These are phyloP conservation scores for Dendryphion nanum DNA, from an alignment of 2,329 filamentous ascomycete genomes.

Conservation along the genomic window DNA sequence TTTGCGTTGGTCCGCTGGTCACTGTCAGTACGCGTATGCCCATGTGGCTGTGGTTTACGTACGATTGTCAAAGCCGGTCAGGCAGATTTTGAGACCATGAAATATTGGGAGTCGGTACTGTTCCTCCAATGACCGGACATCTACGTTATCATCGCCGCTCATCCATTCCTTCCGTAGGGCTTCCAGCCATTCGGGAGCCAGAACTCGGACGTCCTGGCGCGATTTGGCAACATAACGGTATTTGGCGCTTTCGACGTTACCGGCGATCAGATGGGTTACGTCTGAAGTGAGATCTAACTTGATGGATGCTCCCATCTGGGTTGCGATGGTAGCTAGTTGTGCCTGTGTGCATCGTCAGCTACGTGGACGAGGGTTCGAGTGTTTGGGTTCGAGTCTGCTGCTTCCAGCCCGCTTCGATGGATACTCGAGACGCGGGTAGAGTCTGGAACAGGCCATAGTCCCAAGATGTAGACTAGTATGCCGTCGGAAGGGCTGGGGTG, in stretches of 20 bases:
- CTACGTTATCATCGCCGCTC: slow-evolving; percentile 69
- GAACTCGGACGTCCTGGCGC: slow-evolving; percentile 78
- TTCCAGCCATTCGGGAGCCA: slow-evolving; percentile 81
- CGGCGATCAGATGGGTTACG: slow-evolving; percentile 91
- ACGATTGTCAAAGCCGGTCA: slow-evolving; percentile 70
- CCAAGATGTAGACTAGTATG: background rate
- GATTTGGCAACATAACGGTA: slow-evolving; percentile 93
- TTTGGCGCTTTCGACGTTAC: slow-evolving; percentile 84
- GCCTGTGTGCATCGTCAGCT: slow-evolving; percentile 33
- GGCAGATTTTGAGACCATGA: slow-evolving; percentile 61
- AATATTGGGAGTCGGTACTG: slow-evolving; percentile 65
- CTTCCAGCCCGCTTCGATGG: too few species aligned
- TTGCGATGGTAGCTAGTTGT: slow-evolving; percentile 62
- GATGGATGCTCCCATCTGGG: slow-evolving; percentile 82
- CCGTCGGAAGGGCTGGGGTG: background rate
- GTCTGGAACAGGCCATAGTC: too few species aligned
- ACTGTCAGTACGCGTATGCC: slow-evolving; percentile 23
- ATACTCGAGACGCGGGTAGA: too few species aligned
- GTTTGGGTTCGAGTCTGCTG: too few species aligned
- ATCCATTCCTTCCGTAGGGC: slow-evolving; percentile 80
- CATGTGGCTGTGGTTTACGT: slow-evolving; percentile 17
- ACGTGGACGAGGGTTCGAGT: background rate
- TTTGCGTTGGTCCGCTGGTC: slow-evolving; percentile 62
- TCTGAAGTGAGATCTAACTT: slow-evolving; percentile 93
- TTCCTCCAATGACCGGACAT: slow-evolving; percentile 68